A percentile compares a stretch with the other conserved stretches of the same genome.
These are phyloP conservation scores for Actinomortierella ambigua DNA, from an alignment of 371 early-diverging fungal genomes.

Conservation along the genomic window DNA sequence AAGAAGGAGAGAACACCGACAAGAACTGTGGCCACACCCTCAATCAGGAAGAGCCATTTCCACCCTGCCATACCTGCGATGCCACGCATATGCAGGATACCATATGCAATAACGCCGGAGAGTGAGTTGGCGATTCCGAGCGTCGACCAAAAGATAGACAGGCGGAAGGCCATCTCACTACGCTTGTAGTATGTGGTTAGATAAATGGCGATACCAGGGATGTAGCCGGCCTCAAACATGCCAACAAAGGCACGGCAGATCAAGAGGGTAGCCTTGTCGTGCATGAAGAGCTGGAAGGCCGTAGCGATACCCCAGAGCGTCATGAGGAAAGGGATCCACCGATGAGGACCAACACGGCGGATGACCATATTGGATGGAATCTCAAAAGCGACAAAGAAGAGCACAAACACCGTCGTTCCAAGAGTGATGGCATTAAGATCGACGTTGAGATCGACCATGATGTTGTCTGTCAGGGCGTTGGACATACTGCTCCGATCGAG, in stretches of 20 bases:
- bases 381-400: constrained; percentile 47
- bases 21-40: constrained; percentile 44
- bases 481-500: constrained; percentile 48
- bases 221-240: constrained; percentile 56
- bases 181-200: constrained; percentile 53
- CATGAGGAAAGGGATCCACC: constrained; percentile 67
- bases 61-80: constrained; percentile 50
- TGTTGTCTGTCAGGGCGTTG: constrained; percentile 51
- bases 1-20: constrained; percentile 48
- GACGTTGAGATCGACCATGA: constrained; percentile 48
- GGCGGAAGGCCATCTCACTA: constrained; percentile 49
- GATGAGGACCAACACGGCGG: constrained; percentile 57
- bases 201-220: constrained; percentile 54
- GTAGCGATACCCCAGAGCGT: constrained; percentile 62
- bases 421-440: constrained; percentile 47
- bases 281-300: constrained; percentile 51
- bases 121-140: constrained; percentile 51
- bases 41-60: constrained; percentile 51
- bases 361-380: constrained; percentile 56
- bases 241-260: constrained; percentile 52
- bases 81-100: constrained; percentile 52
- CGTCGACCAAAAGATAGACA: constrained; percentile 56
- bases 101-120: constrained; percentile 50
- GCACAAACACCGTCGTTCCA: constrained; percentile 47
- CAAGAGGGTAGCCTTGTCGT: constrained; percentile 39